Evolutionary conservation across 1,139 yeast species (phyloP).

Genomic region (Eremothecium coryli): DNA sequence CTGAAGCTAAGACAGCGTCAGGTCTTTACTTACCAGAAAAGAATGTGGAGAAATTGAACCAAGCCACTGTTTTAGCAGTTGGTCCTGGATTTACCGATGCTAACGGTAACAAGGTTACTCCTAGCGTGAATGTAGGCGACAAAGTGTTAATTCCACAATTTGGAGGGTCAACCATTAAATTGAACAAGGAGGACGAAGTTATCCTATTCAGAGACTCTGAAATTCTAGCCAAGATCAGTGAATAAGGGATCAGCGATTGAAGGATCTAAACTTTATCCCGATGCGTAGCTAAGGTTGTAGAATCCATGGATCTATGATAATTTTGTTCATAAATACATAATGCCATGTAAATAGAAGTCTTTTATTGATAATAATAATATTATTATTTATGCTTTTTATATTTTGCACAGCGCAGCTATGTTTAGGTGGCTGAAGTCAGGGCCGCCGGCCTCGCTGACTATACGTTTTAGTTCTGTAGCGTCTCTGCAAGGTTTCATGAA

Average conservation of each 20-base stretch:
- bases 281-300: no score
- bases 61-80: conserved; percentile 70
- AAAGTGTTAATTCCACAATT: conserved; percentile 85
- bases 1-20: conserved; percentile 84
- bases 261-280: no score
- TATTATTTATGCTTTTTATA: no score
- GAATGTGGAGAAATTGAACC: conserved; percentile 86
- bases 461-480: conserved; percentile 14
- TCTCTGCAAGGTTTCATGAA: conserved; percentile 27
- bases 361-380: no score
- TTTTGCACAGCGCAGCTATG: no score
- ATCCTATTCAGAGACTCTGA: conserved; percentile 82
- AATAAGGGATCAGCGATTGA: conserved; percentile 18
- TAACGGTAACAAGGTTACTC: conserved; percentile 61
- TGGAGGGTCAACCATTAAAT: conserved; percentile 80
- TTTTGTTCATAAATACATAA: no score
- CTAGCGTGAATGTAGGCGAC: conserved; percentile 80
- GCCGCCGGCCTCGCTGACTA: conserved; percentile 18
- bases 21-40: conserved; percentile 96
- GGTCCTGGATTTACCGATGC: conserved; percentile 72
- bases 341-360: not conserved
- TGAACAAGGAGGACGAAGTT: conserved; percentile 66
- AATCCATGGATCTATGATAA: no score
- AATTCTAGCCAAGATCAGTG: conserved; percentile 80
- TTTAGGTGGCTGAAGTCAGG: conserved; percentile 11